Evolutionary conservation across 2,329 filamentous ascomycete genomes (phyloP), one percentile per base, ranked within the genome.

Genomic region (Cladosporium oxysporum): DNA sequence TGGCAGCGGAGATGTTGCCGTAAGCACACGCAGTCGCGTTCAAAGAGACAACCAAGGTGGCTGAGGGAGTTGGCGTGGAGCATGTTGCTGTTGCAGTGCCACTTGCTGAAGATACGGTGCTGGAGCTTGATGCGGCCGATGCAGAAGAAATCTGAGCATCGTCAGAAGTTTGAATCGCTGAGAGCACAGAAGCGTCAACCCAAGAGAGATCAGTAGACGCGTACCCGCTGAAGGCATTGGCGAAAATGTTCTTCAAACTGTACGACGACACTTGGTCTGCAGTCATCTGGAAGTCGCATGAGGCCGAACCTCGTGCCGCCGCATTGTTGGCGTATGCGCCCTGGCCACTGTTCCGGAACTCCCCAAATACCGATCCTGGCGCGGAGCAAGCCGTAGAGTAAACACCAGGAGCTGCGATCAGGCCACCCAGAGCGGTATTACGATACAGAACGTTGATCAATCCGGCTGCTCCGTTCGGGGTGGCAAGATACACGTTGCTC

Each of bases 401-500:
- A 0, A 81, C 77, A 62, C 79, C 81, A 0, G 72, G 70, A 1
- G 75, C 65, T 35, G 79, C 75, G 35, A 83, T 74, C 21, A 82
- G 72, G 31, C 73, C 74, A 2, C 74, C 76, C 23, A 83, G 70
- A 6, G 68, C 73, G 0, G 79, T 78, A 58, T 80, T 77, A 11
- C 80, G 77, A 67, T 76, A 83, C 1, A 83, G 70, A 1, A 74
- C 80, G 1, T 79, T 76, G 0, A 79, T 76, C 37, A 58, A n/a
- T 1, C 52, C 52, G n/a, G 80, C 80, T 2, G 70, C 72, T 3
- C 75, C 78, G 55, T 81, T 82, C 1, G 79, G 79, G 5, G 80
- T 76, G 0, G 79, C 79, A 18, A 84, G 68, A 58, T 75, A 83
- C 7, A 83, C 79, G 21, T 78, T 77, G 29, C 71, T 77, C 16